Base-by-base conservation (phyloP, 2,329 filamentous ascomycete genomes). In the Trichoderma cornu-damae region DNA sequence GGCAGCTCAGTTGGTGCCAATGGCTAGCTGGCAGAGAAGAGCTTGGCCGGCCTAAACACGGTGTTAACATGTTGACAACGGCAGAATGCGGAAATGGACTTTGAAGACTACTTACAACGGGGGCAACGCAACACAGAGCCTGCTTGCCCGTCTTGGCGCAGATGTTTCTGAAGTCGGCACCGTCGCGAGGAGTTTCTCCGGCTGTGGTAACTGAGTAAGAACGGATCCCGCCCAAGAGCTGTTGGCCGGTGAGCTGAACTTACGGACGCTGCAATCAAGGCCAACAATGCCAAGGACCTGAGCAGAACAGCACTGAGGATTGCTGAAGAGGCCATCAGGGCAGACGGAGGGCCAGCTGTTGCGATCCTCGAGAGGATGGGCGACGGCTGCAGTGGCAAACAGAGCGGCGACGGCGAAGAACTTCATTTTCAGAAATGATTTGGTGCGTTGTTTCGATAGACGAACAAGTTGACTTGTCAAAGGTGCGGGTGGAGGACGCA, bases 391-490 rank as follows among this genome's bases (percentile, higher is more conserved):
- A 40, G 57, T 59, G 20, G 59, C 54, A 49, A 64, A 26, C 20
- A 61, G 46, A 40, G 60, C 37, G 24, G 57, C 57, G 44, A 61
- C 35, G 34, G 55, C 22, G 52, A 64, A 37, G 55, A 62, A 61
- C 61, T 62, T 63, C 61, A 63, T 64, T 26, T 58, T 61, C 44
- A 55, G 43, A 6, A 12, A 35, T n/a, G 34, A n/a, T 14, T 26
- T 26, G 22, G 3, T 20, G 12, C 3, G 5, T 44, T 35, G 11
- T 37, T 54, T 30, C 47, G n/a, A 38, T n/a, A 8, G 47, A 30
- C 9, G 53, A 38, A 16, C 4, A 4, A 38, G 2, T 26, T 2
- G 24, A n/a, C 40, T 32, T 46, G 49, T 51, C 28, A 40, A 26
- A 61, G 6, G 14, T 52, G 30, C 38, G 43, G 26, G 46, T 43